Evolutionary conservation across 352 stramenopile species (phyloP), one percentile per base, ranked within the genome.

Genomic region (Pythium graminicola): DNA sequence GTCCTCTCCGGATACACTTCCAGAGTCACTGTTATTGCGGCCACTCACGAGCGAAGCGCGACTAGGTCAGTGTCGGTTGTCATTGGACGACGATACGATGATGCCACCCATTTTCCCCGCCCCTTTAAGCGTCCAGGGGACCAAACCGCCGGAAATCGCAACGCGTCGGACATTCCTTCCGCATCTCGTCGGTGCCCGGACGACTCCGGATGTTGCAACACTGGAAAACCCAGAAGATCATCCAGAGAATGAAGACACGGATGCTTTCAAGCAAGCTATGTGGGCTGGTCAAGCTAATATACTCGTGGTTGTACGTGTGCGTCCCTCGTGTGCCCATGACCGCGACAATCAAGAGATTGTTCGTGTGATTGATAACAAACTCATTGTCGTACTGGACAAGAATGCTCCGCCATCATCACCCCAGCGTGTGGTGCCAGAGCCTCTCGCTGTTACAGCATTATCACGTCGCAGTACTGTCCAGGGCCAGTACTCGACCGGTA

Each of bases 271-370:
- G 57, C 65, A 83, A 11, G 81, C 83, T 13, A 93, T 93, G 82
- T 95, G 85, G 85, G 80, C 74, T 6, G 86, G 84, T 0, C 80
- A 94, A 42, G 75, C 79, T 31, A 96, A 94, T 50, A 90, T 96
- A 43, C 65, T 96, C 5, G 87, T 97, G 35, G 80, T 82, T 0
- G 89, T 97, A 33, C 81, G 89, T 3, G 70, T 96, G 33, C 81
- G 88, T 17, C 88, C 89, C 4, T 68, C 88, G 22, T 63, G 88
- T 24, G 73, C 69, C 8, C 79, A 95, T 39, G 86, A 95, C 26
- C 67, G 72, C 22, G 69, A 87, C 50, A 69, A 71, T 16, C 65
- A 72, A 6, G 67, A 86, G 45, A 90, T 95, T 50, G 86, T 96
- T 31, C 76, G 89, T 54, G 81, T 91, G 22, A 45, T 90, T n/a